These are phyloP conservation scores for Fonsecaea monophora DNA, from an alignment of 2,329 filamentous ascomycete species.

Conservation along the genomic window DNA sequence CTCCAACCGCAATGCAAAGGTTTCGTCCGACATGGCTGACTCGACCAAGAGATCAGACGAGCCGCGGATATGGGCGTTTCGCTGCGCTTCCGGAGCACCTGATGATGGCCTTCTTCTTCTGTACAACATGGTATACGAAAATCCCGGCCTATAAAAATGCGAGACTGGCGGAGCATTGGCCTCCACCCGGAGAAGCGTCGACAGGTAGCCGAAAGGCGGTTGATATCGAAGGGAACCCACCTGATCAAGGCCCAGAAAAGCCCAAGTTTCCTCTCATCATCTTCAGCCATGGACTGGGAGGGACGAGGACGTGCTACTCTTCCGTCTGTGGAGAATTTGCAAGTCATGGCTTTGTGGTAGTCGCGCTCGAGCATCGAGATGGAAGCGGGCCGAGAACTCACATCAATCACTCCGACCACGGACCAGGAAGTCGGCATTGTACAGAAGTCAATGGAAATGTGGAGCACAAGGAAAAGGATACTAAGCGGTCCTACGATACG, in stretches of 20 bases:
- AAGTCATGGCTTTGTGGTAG: slow-evolving; percentile 69
- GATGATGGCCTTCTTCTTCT: slow-evolving; percentile 61
- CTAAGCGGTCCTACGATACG: slow-evolving; percentile 53
- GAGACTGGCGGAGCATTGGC: slow-evolving; percentile 62
- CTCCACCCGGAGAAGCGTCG: slow-evolving; percentile 51
- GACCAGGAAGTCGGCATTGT: slow-evolving; percentile 41
- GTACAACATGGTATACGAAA: slow-evolving; percentile 69
- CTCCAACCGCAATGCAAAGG: slow-evolving; percentile 53
- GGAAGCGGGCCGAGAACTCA: slow-evolving; percentile 68
- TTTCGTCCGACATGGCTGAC: slow-evolving; percentile 68
- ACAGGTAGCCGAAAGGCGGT: slow-evolving; percentile 50
- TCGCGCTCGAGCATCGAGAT: slow-evolving; percentile 70
- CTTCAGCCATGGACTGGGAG: slow-evolving; percentile 71
- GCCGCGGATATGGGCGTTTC: slow-evolving; percentile 69
- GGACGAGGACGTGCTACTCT: slow-evolving; percentile 68
- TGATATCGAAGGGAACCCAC: slow-evolving; percentile 50
- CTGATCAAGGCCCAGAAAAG: slow-evolving; percentile 45
- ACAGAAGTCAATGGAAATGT: slow-evolving; percentile 42
- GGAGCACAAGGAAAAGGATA: slow-evolving; percentile 49
- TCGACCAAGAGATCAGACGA: slow-evolving; percentile 61
- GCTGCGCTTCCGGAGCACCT: slow-evolving; percentile 59
- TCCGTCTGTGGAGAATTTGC: slow-evolving; percentile 70
- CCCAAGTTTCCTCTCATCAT: slow-evolving; percentile 68
- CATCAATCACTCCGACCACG: slow-evolving; percentile 61
- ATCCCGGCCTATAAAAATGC: slow-evolving; percentile 69